Evolutionary conservation across 192 early-diverging fungal genomes (phyloP).

Genomic region (Chytriomyces sp.): DNA sequence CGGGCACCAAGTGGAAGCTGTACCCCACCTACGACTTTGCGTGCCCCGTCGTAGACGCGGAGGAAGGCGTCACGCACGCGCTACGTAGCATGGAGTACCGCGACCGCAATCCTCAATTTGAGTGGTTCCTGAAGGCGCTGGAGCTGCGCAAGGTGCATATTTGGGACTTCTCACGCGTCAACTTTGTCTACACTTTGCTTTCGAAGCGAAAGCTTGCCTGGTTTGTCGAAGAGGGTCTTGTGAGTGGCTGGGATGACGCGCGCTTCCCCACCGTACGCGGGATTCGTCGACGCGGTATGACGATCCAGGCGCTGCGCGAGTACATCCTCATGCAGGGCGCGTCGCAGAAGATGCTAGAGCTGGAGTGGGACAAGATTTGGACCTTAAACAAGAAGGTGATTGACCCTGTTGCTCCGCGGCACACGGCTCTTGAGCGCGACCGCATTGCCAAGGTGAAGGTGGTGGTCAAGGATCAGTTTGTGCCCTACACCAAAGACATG

Average conservation of each 20-base stretch:
- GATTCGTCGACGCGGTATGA: conserved; percentile 95
- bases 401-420: conserved; percentile 92
- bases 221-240: conserved; percentile 88
- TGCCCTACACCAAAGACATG: conserved; percentile 62
- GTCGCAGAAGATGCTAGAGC: conserved; percentile 85
- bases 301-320: conserved; percentile 92
- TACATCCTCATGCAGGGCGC: conserved; percentile 99
- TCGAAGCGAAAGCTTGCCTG: conserved; percentile 98
- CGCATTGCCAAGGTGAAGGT: conserved; percentile 65
- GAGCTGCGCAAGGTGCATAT: conserved; percentile 86
- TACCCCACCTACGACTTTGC: conserved; percentile 99
- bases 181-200: conserved; percentile 97
- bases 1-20: conserved; percentile 91
- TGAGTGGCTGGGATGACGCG: conserved; percentile 67
- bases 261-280: conserved; percentile 66
- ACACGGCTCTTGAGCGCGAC: conserved; percentile 74
- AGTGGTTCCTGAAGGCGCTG: conserved; percentile 91
- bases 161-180: conserved; percentile 93
- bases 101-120: conserved; percentile 94
- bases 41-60: conserved; percentile 92
- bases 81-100: conserved; percentile 97
- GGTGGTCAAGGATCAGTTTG: conserved; percentile 53
- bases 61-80: conserved; percentile 98
- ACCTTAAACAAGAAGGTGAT: conserved; percentile 94
- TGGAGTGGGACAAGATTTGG: conserved; percentile 99